Evolutionary conservation across 345 rosid genomes (phyloP).

Genomic region (Moricandia arvensis): DNA sequence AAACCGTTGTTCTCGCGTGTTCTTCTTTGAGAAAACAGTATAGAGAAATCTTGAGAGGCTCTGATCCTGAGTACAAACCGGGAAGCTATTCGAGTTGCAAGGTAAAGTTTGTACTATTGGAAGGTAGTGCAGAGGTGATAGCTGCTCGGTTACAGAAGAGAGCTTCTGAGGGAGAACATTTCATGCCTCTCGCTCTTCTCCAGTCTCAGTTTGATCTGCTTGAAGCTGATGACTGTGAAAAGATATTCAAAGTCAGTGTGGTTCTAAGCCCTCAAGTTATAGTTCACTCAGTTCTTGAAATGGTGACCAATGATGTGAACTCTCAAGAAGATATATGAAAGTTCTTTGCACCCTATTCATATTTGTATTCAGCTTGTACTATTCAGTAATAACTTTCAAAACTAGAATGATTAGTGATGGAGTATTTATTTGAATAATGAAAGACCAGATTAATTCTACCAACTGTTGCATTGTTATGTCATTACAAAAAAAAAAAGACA

Average conservation of each 20-base stretch:
- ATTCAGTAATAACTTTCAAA: not conserved
- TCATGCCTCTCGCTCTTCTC: slow-evolving; percentile 75
- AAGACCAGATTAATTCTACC: slow-evolving; percentile 9
- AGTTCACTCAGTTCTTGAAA: slow-evolving; percentile 28
- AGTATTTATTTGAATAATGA: not conserved
- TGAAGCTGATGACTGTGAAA: slow-evolving; percentile 52
- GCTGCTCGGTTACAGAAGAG: slow-evolving; percentile 54
- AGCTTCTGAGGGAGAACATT: slow-evolving; percentile 69
- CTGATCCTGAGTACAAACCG: slow-evolving; percentile 49
- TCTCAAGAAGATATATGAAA: not conserved
- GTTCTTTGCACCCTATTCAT: not conserved
- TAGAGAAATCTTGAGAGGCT: slow-evolving; percentile 70
- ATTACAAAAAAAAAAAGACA: not conserved
- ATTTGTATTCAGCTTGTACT: not conserved
- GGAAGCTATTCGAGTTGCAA: slow-evolving; percentile 42
- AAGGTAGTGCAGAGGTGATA: slow-evolving; percentile 56
- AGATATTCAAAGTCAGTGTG: slow-evolving; percentile 58
- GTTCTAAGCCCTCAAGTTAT: slow-evolving; percentile 49
- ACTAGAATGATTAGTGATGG: slow-evolving; percentile 8
- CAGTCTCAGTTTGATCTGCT: slow-evolving; percentile 80
- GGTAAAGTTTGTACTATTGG: slow-evolving; percentile 64
- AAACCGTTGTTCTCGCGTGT: slow-evolving; percentile 63
- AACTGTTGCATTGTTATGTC: slow-evolving; percentile 19
- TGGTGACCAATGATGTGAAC: slow-evolving; percentile 1
- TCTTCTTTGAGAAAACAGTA: slow-evolving; percentile 68